A percentile compares a stretch with the other conserved stretches of the same genome.
Evolutionary conservation across 2,329 filamentous ascomycete species (phyloP).

Genomic region (Aureobasidium lini): DNA sequence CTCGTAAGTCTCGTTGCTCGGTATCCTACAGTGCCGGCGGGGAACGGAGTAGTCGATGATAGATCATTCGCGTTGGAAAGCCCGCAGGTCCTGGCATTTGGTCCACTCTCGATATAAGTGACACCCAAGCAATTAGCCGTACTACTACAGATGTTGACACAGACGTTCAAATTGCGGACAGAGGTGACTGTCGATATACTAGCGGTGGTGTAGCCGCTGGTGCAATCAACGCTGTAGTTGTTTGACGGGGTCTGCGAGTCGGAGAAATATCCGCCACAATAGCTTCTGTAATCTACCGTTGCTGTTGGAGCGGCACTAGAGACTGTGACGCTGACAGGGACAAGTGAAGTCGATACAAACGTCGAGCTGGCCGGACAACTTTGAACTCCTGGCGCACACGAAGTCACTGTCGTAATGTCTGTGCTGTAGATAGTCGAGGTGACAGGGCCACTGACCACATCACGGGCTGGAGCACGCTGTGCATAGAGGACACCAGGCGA

Average conservation of each 20-base stretch:
- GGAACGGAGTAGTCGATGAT: conserved; percentile 7
- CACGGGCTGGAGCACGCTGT: conserved; percentile 4
- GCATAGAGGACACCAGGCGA: conserved; percentile 4
- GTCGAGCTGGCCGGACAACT: conserved; percentile 13
- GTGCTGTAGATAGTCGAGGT: conserved; percentile 12
- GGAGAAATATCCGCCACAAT: not conserved
- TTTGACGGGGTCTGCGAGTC: not conserved
- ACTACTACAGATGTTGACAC: not conserved
- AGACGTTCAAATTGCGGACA: not conserved
- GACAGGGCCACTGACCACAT: conserved; percentile 1
- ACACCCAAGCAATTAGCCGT: not conserved
- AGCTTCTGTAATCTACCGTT: not conserved
- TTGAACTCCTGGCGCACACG: conserved; percentile 11
- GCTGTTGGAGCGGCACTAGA: not conserved
- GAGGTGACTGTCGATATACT: not conserved
- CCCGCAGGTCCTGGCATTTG: not conserved
- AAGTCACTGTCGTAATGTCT: conserved; percentile 1
- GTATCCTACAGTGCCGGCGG: not conserved
- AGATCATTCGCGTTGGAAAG: not conserved
- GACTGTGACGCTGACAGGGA: conserved; percentile 2
- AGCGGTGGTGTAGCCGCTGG: not conserved
- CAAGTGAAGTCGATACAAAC: not conserved
- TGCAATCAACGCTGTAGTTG: conserved; percentile 1
- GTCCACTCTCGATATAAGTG: not conserved
- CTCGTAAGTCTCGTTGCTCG: not conserved